Percentiles rank a stretch among this genome's conserved stretches.
These are phyloP conservation scores for Pseudocercospora cruenta DNA, from an alignment of 2,329 filamentous ascomycete genomes.

Conservation along the genomic window DNA sequence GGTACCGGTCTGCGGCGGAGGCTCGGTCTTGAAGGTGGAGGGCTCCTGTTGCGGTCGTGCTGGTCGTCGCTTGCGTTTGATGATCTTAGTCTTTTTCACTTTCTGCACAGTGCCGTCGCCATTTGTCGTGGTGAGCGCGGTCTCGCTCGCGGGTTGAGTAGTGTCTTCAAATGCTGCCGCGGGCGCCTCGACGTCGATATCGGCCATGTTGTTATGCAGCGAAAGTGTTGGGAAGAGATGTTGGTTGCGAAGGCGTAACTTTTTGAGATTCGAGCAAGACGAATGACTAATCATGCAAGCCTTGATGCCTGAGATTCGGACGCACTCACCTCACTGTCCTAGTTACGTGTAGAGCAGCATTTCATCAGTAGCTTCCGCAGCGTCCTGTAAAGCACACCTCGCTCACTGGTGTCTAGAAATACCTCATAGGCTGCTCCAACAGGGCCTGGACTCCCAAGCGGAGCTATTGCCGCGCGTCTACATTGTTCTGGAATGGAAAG, in stretches of 20 bases:
- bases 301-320: neutral
- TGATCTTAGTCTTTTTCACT: constrained; percentile 85
- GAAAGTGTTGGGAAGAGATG: neutral
- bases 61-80: constrained; percentile 86
- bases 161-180: constrained; percentile 29
- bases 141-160: constrained; percentile 24
- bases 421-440: too few species aligned
- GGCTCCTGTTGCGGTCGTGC: constrained; percentile 90
- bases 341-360: neutral
- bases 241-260: neutral
- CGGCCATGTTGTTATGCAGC: neutral
- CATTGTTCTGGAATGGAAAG: too few species aligned
- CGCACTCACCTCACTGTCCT: neutral
- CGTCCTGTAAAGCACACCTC: too few species aligned
- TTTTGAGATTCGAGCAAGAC: neutral
- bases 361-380: too few species aligned
- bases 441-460: too few species aligned
- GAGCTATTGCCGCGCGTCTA: too few species aligned
- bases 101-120: constrained; percentile 44
- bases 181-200: neutral
- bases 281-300: neutral
- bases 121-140: constrained; percentile 29
- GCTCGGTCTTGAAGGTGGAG: constrained; percentile 77
- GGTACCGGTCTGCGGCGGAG: constrained; percentile 88
- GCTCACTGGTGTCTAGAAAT: too few species aligned